Evolutionary conservation across 2,329 filamentous ascomycete genomes (phyloP), one percentile per base, ranked within the genome.

Genomic region (Claviceps purpurea): DNA sequence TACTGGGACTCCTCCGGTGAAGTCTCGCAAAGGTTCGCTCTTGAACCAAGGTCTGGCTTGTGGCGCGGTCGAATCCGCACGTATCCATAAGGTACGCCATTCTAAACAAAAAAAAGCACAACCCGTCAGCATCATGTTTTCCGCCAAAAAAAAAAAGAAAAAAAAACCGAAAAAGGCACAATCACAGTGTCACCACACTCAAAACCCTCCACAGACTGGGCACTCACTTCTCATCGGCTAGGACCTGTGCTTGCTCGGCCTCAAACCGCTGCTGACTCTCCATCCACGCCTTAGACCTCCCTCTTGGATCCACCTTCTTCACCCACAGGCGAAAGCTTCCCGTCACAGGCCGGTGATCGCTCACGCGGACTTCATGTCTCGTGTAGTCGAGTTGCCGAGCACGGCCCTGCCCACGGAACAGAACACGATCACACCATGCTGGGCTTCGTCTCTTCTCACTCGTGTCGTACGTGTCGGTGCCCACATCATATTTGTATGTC

Each of bases 401-500:
- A 52, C 86, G 81, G 30, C 87, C 88, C 13, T 85, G 69, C 22
- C 89, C 89, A 22, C 90, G 79, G 63, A 89, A 95, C n/a, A 98
- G 72, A 40, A 98, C 71, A 39, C 93, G 81, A 71, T 98, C 93
- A 65, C 93, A 98, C 93, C 93, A 98, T 1, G 93, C 93, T 0
- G 93, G 93, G 22, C 88, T 85, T 49, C 93, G 81, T 66, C 88
- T 88, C 75, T 98, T 98, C 67, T 98, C 93, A 60, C 87, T 91
- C 0, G 87, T 85, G 65, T 98, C 93, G 66, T 97, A 98, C 6
- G 81, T 85, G 63, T 97, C 91, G 0, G 89, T 94, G 16, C 90
- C 90, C 0, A 97, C 89, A 60, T 98, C 93, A 66, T 98, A 98
- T 66, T 98, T 98, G 74, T 98, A 98, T 0, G 93, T 98, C 0